Conservation (phyloP, 1,139 yeast genomes). For the Scheffersomyces illinoinensis region DNA sequence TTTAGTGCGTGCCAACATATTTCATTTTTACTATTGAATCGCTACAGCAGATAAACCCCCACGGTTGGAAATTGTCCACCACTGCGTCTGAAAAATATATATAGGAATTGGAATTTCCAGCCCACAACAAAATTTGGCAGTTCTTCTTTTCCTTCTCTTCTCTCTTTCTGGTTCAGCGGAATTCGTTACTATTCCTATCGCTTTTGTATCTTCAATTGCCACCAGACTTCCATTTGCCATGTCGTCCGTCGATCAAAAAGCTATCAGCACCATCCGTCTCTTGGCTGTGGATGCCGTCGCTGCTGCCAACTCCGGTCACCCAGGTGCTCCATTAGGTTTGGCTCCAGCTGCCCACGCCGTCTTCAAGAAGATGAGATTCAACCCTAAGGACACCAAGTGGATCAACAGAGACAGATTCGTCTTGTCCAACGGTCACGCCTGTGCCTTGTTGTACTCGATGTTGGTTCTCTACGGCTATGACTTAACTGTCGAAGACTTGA, state of each 20-base stretch:
- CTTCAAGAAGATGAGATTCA: constrained; percentile 80
- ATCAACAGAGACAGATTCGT: constrained; percentile 94
- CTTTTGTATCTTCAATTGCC: not conserved
- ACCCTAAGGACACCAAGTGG: constrained; percentile 92
- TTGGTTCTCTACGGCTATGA: constrained; percentile 86
- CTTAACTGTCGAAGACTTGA: constrained; percentile 80
- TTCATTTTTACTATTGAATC: not conserved
- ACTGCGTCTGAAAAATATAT: not conserved
- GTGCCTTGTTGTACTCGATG: constrained; percentile 85
- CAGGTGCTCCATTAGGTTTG: constrained; percentile 99
- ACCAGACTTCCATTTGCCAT: constrained; percentile 11
- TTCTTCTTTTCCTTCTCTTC: not conserved
- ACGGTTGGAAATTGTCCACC: not conserved
- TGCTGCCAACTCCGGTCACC: constrained; percentile 96
- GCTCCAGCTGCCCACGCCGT: constrained; percentile 76
- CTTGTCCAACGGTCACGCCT: constrained; percentile 95
- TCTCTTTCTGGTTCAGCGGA: not conserved
- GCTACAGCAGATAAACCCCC: not conserved
- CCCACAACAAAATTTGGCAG: not conserved
- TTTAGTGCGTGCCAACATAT: not conserved
- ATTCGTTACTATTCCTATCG: not conserved
- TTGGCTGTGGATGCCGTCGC: constrained; percentile 87
- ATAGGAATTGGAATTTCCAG: not conserved
- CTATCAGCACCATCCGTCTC: constrained; percentile 87
- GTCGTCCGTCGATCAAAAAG: constrained; percentile 63